A percentile compares a stretch with the other conserved stretches of the same genome.
Conservation (phyloP, 345 rosid genomes). For the Eucalyptus regnans region DNA sequence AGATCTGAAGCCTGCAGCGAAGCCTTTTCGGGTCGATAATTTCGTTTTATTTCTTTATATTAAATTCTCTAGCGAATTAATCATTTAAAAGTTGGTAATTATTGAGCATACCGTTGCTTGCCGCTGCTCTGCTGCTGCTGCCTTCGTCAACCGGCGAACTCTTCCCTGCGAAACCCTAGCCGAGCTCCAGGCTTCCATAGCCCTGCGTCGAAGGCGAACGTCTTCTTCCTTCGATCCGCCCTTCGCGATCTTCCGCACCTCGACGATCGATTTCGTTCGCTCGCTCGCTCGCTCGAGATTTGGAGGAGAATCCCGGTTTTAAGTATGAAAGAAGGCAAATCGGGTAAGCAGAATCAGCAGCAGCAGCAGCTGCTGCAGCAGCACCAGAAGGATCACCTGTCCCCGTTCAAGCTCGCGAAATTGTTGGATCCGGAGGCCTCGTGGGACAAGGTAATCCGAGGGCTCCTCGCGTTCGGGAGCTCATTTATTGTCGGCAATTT, state of each 20-base stretch:
- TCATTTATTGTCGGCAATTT: background rate
- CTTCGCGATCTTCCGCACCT: background rate
- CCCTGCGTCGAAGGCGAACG: background rate
- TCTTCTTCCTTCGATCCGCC: background rate
- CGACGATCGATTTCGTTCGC: background rate
- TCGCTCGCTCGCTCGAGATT: background rate
- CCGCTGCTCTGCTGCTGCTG: background rate
- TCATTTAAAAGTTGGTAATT: background rate
- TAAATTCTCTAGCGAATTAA: background rate
- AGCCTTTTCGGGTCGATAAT: background rate
- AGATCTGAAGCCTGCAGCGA: background rate
- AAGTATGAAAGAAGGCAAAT: slow-evolving; percentile 51
- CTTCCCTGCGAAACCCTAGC: background rate
- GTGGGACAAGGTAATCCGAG: slow-evolving; percentile 68
- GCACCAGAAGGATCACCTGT: slow-evolving; percentile 46
- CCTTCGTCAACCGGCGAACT: background rate
- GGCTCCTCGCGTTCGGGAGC: background rate
- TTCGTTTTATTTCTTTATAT: background rate
- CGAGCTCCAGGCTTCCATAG: background rate
- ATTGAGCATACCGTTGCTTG: background rate
- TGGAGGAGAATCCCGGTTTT: background rate
- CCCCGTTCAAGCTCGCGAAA: slow-evolving; percentile 57
- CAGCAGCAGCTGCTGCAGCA: slow-evolving; percentile 30
- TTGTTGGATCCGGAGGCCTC: slow-evolving; percentile 84
- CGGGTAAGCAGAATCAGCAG: slow-evolving; percentile 18